Base-by-base conservation (phyloP, 225 moss, liverwort and hornwort species). In the Climacium dendroides region DNA sequence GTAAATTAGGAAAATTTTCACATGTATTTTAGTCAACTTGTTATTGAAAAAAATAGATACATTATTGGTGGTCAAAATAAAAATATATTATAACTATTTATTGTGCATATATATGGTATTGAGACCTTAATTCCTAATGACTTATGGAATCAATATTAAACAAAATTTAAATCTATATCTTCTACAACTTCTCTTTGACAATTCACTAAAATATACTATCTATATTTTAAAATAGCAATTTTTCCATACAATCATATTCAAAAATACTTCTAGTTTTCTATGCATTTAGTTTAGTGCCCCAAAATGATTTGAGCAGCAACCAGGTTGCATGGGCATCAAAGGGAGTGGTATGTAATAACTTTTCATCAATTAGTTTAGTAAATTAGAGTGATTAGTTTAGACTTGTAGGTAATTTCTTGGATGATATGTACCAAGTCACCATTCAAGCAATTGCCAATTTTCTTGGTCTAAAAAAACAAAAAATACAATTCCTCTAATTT, bases 161-260 rank as follows among this genome's bases (percentile, higher is more conserved):
- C 22, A 23, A 76, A 3, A 76, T 0, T 1, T 6, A 76, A 35
- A 15, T 24, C 35, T 76, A 54, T 76, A 53, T 32, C 9, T 54
- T 10, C 10, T n/a, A 77, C 1, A 54, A 54, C 1, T n/a, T 53
- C 1, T n/a, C 4, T 25, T n/a, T 76, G 15, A 54, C 4, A 76
- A 76, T 54, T 54, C 2, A 16, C 4, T 5, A 54, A 77, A 77
- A 54, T n/a, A 77, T n/a, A n/a, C 24, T 23, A 24, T 35, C 2
- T 35, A 14, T 6, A 54, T 54, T n/a, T n/a, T 54, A 9, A 35
- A 35, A 34, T 9, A 53, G 15, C 14, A 76, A 53, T 53, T 54
- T 53, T 1, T 48, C 0, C 0, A 0, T 8, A 2, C 3, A 8
- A 34, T 52, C 0, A n/a, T 9, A 53, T 54, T n/a, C 4, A 10